phyloP scores from a whole-genome alignment of 371 early-diverging fungal genomes.

The Saksenaea vasiformis region DNA sequence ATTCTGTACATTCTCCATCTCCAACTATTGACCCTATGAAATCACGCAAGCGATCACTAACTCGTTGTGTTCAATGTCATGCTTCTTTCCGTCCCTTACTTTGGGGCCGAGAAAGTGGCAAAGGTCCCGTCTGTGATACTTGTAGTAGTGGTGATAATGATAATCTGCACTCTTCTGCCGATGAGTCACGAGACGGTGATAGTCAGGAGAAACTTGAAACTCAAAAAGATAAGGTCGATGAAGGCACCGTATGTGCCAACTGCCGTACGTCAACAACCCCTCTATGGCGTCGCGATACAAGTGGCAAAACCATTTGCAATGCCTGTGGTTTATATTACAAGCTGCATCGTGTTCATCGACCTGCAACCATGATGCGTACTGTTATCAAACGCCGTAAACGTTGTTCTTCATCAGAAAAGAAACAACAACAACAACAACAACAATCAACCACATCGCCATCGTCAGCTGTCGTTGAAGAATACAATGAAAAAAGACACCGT shows the following conservation, averaged over 20 bases:
- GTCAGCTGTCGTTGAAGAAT: background rate
- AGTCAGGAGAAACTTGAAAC: constrained; percentile 9
- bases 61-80: constrained; percentile 42
- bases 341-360: constrained; percentile 66
- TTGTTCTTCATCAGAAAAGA: constrained; percentile 22
- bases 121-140: constrained; percentile 42
- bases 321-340: constrained; percentile 84
- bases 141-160: constrained; percentile 23
- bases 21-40: constrained; percentile 16
- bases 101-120: constrained; percentile 44
- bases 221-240: constrained; percentile 11
- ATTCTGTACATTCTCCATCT: constrained; percentile 11
- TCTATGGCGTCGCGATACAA: constrained; percentile 76
- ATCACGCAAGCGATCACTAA: constrained; percentile 32
- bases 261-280: constrained; percentile 80
- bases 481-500: background rate
- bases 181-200: constrained; percentile 5
- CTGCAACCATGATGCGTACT: constrained; percentile 54
- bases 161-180: constrained; percentile 8
- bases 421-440: constrained; percentile 5
- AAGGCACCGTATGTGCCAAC: constrained; percentile 62
- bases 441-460: background rate
- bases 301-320: constrained; percentile 74
- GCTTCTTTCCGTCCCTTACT: constrained; percentile 33
- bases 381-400: constrained; percentile 61